These are phyloP conservation scores for Ophiostoma novo-ulmi DNA, from an alignment of 2,329 filamentous ascomycete species.

Conservation along the genomic window DNA sequence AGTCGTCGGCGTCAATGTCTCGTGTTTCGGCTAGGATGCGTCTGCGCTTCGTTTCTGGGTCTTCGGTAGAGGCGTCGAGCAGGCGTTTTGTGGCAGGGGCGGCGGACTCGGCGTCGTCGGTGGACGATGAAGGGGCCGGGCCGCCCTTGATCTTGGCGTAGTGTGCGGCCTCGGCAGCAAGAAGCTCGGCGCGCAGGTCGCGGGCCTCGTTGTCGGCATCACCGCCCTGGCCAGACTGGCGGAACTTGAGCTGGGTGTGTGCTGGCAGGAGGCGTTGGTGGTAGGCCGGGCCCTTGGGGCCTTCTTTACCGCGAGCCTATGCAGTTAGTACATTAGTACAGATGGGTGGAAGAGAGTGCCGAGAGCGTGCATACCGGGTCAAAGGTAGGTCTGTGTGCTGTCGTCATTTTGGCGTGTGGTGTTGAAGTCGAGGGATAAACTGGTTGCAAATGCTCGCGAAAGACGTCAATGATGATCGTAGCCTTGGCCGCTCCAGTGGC, in stretches of 20 bases:
- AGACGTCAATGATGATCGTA: neutral
- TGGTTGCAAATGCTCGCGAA: neutral
- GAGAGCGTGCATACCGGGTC: conserved; percentile 63
- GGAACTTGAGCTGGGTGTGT: conserved; percentile 77
- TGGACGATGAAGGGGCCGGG: conserved; percentile 33
- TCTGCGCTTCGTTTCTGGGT: conserved; percentile 74
- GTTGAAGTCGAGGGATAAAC: neutral
- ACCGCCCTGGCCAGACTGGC: conserved; percentile 74
- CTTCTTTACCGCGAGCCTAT: conserved; percentile 88
- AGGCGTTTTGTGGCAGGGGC: conserved; percentile 27
- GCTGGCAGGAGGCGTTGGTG: conserved; percentile 93
- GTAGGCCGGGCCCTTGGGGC: conserved; percentile 86
- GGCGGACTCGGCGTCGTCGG: conserved; percentile 39
- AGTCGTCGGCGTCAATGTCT: conserved; percentile 70
- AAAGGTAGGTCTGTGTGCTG: conserved; percentile 82
- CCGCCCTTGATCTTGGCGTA: conserved; percentile 77
- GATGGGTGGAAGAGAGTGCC: no score
- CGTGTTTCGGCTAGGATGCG: conserved; percentile 82
- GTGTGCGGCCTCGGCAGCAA: conserved; percentile 82
- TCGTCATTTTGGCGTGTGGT: conserved; percentile 51
- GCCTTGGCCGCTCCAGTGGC: neutral
- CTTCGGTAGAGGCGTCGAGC: conserved; percentile 35
- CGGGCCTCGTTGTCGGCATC: conserved; percentile 57
- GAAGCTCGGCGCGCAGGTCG: conserved; percentile 83
- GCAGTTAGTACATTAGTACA: conserved; percentile 5